These are phyloP conservation scores for Neonectria neomacrospora DNA, from an alignment of 2,329 filamentous ascomycete genomes.

Conservation along the genomic window DNA sequence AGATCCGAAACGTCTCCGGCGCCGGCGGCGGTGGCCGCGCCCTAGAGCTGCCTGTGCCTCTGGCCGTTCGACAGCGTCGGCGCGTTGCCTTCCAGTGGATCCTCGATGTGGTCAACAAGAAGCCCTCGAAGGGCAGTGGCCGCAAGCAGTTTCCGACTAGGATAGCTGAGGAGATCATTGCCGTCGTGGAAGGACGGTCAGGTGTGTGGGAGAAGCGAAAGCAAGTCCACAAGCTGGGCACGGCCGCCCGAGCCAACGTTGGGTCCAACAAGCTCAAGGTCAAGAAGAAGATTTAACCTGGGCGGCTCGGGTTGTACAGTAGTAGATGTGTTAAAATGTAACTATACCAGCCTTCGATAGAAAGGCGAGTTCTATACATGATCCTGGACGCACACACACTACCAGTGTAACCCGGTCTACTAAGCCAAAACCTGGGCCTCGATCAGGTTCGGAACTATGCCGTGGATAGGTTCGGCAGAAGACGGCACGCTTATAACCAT, in stretches of 20 bases:
- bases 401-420: neutral
- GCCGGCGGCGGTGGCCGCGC: conserved; percentile 87
- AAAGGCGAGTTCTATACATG: conserved; percentile 30
- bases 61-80: conserved; percentile 79
- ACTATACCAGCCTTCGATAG: conserved; percentile 45
- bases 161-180: conserved; percentile 86
- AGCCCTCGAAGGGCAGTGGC: conserved; percentile 77
- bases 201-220: conserved; percentile 84
- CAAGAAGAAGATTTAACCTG: conserved; percentile 51
- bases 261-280: conserved; percentile 51
- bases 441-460: neutral
- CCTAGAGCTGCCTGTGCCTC: conserved; percentile 83
- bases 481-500: neutral
- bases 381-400: neutral
- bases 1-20: conserved; percentile 79
- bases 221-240: conserved; percentile 82
- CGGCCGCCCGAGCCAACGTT: conserved; percentile 80
- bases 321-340: conserved; percentile 46
- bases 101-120: conserved; percentile 82
- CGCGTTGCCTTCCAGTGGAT: conserved; percentile 90
- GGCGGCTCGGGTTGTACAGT: conserved; percentile 39
- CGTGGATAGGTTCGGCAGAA: conserved; percentile 8
- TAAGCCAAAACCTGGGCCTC: neutral
- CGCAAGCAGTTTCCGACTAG: conserved; percentile 78
- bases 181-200: conserved; percentile 88